These are phyloP conservation scores for Agaricus blazei DNA, from an alignment of 768 basidiomycete genomes.

Conservation along the genomic window DNA sequence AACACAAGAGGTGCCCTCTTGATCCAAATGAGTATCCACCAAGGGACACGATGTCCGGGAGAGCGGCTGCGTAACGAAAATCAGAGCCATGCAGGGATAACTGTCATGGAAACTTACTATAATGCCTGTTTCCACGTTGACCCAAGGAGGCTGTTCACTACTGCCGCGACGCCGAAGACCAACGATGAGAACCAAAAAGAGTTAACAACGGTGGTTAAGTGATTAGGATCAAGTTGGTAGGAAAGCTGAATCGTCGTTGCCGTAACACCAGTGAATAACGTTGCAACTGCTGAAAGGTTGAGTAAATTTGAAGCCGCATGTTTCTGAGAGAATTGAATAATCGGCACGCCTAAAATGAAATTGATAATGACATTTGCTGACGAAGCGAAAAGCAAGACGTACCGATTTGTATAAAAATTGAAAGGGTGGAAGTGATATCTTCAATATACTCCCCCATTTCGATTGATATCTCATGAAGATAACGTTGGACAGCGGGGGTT, in stretches of 20 bases:
- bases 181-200: slow-evolving; percentile 71
- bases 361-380: not conserved
- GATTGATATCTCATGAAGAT: slow-evolving; percentile 67
- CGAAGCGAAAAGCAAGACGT: slow-evolving; percentile 15
- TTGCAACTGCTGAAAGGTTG: slow-evolving; percentile 72
- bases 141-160: slow-evolving; percentile 70
- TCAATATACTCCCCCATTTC: slow-evolving; percentile 76
- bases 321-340: slow-evolving; percentile 72
- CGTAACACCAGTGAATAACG: slow-evolving; percentile 73
- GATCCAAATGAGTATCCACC: not conserved
- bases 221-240: slow-evolving; percentile 31
- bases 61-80: not conserved
- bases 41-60: not conserved
- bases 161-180: slow-evolving; percentile 73
- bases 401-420: slow-evolving; percentile 76
- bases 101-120: slow-evolving; percentile 49
- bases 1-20: not conserved
- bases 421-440: slow-evolving; percentile 59
- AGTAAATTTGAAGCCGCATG: slow-evolving; percentile 66
- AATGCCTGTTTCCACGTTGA: slow-evolving; percentile 79
- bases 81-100: too few species aligned
- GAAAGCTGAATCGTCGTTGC: slow-evolving; percentile 72
- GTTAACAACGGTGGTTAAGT: slow-evolving; percentile 52
- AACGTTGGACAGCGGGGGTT: slow-evolving; percentile 66
- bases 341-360: slow-evolving; percentile 54